Conservation (phyloP, 202 grass and related monocot species). For the Carex sylvatica region DNA sequence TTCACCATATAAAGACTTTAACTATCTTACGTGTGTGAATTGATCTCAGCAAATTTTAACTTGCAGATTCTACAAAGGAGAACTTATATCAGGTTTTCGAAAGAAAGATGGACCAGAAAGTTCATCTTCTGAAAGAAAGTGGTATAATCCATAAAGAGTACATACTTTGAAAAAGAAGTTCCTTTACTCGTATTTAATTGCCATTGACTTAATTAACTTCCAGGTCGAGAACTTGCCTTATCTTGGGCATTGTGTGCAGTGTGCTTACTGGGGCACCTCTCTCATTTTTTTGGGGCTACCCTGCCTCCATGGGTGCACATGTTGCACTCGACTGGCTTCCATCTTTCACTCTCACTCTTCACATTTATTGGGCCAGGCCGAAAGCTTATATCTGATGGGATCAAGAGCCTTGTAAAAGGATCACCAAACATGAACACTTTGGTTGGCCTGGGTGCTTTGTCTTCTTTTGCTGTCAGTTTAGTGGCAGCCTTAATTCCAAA, state of each 20-base stretch:
- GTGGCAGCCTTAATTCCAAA: slow-evolving; percentile 80
- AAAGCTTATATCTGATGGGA: slow-evolving; percentile 75
- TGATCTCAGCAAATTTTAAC: slow-evolving; percentile 11
- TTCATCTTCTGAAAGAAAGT: slow-evolving; percentile 76
- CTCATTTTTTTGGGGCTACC: slow-evolving; percentile 69
- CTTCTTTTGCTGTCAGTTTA: slow-evolving; percentile 86
- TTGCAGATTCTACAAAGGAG: slow-evolving; percentile 70
- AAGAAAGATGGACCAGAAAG: slow-evolving; percentile 87
- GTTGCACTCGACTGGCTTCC: slow-evolving; percentile 85
- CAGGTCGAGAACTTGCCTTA: slow-evolving; percentile 89
- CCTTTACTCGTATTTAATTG: neutral
- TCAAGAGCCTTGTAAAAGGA: slow-evolving; percentile 70
- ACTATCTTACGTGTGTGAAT: neutral
- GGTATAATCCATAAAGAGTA: slow-evolving; percentile 43
- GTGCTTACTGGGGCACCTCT: slow-evolving; percentile 78
- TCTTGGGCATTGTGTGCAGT: slow-evolving; percentile 94
- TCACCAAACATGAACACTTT: slow-evolving; percentile 97
- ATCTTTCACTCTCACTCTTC: slow-evolving; percentile 87
- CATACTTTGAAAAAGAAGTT: neutral
- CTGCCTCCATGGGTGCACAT: slow-evolving; percentile 53
- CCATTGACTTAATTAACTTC: slow-evolving; percentile 27
- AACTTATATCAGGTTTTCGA: slow-evolving; percentile 54
- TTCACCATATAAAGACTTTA: neutral
- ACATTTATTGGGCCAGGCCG: slow-evolving; percentile 83
- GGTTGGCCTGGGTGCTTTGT: slow-evolving; percentile 91